Percentiles rank a stretch among this genome's conserved stretches.
Conservation (phyloP, 2,329 filamentous ascomycete species). For the Acrocalymma vagum region DNA sequence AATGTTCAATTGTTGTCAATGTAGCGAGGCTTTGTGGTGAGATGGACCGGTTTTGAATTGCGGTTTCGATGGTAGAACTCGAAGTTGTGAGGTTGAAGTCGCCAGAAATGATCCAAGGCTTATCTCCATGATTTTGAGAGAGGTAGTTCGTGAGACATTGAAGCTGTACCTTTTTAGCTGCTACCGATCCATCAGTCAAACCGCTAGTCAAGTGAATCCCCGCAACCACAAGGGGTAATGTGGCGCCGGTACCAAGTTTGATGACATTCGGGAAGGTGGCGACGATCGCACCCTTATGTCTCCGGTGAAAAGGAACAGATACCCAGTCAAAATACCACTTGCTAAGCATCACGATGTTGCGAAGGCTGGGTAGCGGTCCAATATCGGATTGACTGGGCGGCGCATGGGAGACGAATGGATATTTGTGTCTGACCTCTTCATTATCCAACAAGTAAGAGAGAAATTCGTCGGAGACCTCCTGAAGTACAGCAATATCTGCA, state of each 20-base stretch:
- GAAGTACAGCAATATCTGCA: constrained; percentile 56
- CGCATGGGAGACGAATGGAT: constrained; percentile 66
- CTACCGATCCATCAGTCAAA: constrained; percentile 66
- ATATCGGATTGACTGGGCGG: constrained; percentile 62
- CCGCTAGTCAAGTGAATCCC: constrained; percentile 70
- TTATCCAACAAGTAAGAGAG: constrained; percentile 63
- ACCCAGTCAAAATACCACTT: constrained; percentile 65
- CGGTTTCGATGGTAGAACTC: constrained; percentile 61
- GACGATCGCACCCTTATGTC: constrained; percentile 67
- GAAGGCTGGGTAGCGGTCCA: constrained; percentile 65
- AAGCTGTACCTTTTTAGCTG: constrained; percentile 65
- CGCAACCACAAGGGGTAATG: constrained; percentile 59
- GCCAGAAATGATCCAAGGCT: constrained; percentile 67
- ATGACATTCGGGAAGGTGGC: constrained; percentile 52
- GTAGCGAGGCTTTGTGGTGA: constrained; percentile 56
- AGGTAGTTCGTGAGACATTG: constrained; percentile 60
- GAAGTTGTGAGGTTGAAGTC: constrained; percentile 73
- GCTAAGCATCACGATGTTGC: constrained; percentile 70
- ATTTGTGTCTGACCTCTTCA: constrained; percentile 55
- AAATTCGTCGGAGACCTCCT: constrained; percentile 73
- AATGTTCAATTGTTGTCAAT: constrained; percentile 57
- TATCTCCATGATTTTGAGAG: constrained; percentile 47
- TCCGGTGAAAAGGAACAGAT: constrained; percentile 60
- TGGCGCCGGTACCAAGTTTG: constrained; percentile 25
- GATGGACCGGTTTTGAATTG: constrained; percentile 63